phyloP scores from a whole-genome alignment of 345 rosid genomes.

The Aquilaria yunnanensis region DNA sequence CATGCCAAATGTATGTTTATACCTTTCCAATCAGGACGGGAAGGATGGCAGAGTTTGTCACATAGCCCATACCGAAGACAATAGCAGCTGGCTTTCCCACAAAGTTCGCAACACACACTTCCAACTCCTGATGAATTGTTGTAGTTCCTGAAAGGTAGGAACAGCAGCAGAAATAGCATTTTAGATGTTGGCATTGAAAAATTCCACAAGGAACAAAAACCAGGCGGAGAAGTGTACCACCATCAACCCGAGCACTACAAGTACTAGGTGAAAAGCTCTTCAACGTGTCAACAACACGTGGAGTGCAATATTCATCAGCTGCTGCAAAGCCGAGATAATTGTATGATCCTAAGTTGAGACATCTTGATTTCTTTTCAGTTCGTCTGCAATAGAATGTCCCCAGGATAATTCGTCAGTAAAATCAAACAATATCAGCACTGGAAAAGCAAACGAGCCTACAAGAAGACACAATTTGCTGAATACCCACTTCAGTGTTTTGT shows the following conservation, averaged over 20 bases:
- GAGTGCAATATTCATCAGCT: conserved; percentile 87
- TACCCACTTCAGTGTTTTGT: conserved; percentile 75
- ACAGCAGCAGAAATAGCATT: not conserved
- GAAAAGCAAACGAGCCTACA: not conserved
- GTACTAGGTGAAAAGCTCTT: conserved; percentile 80
- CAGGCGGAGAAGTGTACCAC: conserved; percentile 34
- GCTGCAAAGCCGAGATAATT: conserved; percentile 97
- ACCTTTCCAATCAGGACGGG: conserved; percentile 85
- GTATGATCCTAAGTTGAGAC: conserved; percentile 91
- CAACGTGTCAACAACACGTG: conserved; percentile 67
- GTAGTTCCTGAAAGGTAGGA: conserved; percentile 49
- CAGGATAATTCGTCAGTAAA: no score
- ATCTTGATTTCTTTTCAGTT: conserved; percentile 49
- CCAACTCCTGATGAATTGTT: conserved; percentile 58
- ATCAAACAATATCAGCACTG: not conserved
- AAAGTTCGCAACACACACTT: conserved; percentile 65
- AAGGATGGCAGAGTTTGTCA: conserved; percentile 69
- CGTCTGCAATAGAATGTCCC: conserved; percentile 38
- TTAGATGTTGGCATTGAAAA: not conserved
- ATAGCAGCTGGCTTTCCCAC: conserved; percentile 82
- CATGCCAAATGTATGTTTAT: not conserved
- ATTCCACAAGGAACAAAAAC: not conserved
- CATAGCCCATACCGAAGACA: conserved; percentile 83
- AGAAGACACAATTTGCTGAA: no score
- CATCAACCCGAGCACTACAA: conserved; percentile 82